Evolutionary conservation across 2,329 filamentous ascomycete species (phyloP).

Genomic region (Diplodia corticola): DNA sequence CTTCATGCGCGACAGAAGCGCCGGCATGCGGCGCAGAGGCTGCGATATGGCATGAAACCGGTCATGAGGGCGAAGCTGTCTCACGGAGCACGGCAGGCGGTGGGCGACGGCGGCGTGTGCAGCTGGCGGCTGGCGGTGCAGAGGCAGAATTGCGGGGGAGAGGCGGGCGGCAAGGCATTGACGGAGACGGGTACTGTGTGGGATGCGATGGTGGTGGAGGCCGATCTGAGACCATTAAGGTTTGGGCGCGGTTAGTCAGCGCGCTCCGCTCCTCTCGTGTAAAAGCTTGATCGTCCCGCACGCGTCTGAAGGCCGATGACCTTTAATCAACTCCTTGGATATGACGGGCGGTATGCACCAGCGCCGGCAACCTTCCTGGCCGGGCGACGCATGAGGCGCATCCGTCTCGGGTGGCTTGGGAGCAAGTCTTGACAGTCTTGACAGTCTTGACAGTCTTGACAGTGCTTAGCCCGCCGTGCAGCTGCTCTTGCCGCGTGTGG

Average conservation of each 20-base stretch:
- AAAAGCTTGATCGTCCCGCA: constrained; percentile 19
- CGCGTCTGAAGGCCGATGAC: constrained; percentile 1
- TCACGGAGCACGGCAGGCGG: constrained; percentile 32
- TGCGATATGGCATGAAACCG: constrained; percentile 41
- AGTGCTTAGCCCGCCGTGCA: constrained; percentile 7
- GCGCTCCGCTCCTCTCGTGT: neutral
- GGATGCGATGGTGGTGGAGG: constrained; percentile 30
- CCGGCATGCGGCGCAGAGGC: constrained; percentile 34
- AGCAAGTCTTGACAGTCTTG: constrained; percentile 5
- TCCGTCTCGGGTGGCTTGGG: neutral
- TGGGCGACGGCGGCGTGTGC: neutral
- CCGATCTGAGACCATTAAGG: constrained; percentile 30
- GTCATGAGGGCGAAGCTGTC: constrained; percentile 42
- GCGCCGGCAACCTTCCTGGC: neutral
- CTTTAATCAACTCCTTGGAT: constrained; percentile 16
- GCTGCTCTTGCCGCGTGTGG: constrained; percentile 9
- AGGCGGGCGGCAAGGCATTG: constrained; percentile 26
- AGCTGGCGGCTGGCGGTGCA: neutral
- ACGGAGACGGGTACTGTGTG: constrained; percentile 40
- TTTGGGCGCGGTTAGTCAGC: constrained; percentile 23
- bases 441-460: no score
- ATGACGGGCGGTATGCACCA: constrained; percentile 10
- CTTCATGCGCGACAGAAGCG: constrained; percentile 27
- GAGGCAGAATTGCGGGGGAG: constrained; percentile 29
- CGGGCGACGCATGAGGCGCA: constrained; percentile 11